Evolutionary conservation across 2,329 filamentous ascomycete species (phyloP).

Genomic region (Didymella keratinophila): DNA sequence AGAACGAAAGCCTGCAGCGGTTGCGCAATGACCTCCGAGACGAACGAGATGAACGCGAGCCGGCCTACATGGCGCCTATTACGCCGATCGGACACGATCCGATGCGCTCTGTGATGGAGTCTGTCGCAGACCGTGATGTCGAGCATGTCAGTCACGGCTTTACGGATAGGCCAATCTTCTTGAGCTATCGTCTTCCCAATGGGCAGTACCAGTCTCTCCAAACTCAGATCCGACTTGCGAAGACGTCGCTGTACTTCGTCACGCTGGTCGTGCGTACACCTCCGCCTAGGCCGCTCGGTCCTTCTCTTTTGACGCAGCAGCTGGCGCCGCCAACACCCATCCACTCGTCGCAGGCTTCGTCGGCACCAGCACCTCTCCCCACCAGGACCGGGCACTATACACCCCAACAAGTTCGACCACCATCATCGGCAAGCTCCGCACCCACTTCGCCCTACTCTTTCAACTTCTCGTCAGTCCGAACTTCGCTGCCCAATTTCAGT

Average conservation of each 20-base stretch:
- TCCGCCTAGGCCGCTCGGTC: slow-evolving; percentile 32
- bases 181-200: slow-evolving; percentile 50
- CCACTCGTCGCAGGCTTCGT: slow-evolving; percentile 37
- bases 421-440: slow-evolving; percentile 45
- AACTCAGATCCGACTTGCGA: slow-evolving; percentile 51
- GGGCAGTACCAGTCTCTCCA: slow-evolving; percentile 48
- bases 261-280: slow-evolving; percentile 50
- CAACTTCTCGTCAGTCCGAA: slow-evolving; percentile 45
- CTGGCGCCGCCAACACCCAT: slow-evolving; percentile 42
- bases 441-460: slow-evolving; percentile 46
- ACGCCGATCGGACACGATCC: slow-evolving; percentile 54
- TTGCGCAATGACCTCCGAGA: slow-evolving; percentile 56
- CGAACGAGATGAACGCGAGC: slow-evolving; percentile 58
- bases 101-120: slow-evolving; percentile 51
- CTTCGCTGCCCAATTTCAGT: slow-evolving; percentile 46
- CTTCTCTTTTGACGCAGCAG: slow-evolving; percentile 47
- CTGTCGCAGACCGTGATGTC: slow-evolving; percentile 53
- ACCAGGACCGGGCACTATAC: slow-evolving; percentile 36
- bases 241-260: slow-evolving; percentile 57
- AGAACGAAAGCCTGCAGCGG: slow-evolving; percentile 53
- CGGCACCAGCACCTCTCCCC: slow-evolving; percentile 38
- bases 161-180: slow-evolving; percentile 51
- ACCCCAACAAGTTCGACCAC: slow-evolving; percentile 36
- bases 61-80: slow-evolving; percentile 60
- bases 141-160: slow-evolving; percentile 56